Evolutionary conservation across 2,329 filamentous ascomycete genomes (phyloP).

Genomic region (Colletotrichum gloeosporioides): DNA sequence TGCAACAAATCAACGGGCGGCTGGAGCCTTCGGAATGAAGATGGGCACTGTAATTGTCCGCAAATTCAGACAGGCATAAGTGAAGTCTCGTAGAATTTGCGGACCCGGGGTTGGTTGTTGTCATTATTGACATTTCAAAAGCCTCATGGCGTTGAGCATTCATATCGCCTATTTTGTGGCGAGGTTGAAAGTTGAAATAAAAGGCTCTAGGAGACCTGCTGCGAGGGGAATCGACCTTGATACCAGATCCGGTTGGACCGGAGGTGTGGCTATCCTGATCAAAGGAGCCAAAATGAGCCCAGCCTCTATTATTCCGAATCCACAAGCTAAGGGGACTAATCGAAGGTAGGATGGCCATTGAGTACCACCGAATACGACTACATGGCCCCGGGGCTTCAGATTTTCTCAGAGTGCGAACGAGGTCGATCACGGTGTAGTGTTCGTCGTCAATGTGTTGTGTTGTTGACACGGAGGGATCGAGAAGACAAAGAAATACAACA

Average conservation of each 20-base stretch:
- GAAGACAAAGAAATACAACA: not conserved
- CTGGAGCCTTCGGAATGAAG: not conserved
- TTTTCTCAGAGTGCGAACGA: not conserved
- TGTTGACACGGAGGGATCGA: not conserved
- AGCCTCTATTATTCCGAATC: not conserved
- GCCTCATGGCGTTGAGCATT: no score
- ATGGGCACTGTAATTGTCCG: not conserved
- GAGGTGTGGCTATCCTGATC: no score
- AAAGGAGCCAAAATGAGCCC: not conserved
- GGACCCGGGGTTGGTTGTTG: no score
- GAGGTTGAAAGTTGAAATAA: fast-evolving
- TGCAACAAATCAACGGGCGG: not conserved
- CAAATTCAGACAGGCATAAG: no score
- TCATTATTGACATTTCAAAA: no score
- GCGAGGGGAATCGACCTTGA: no score
- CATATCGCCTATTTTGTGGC: no score
- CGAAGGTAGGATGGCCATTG: not conserved
- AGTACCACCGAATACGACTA: not conserved
- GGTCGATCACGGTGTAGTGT: not conserved
- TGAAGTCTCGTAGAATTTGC: no score
- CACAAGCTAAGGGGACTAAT: not conserved
- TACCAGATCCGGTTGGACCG: no score
- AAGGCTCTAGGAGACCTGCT: no score
- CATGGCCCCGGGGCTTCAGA: no score
- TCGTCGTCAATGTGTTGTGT: not conserved